Percentiles rank a stretch among this genome's conserved stretches.
These are phyloP conservation scores for Alloascoidea hylecoeti DNA, from an alignment of 805 yeast genomes.

Conservation along the genomic window DNA sequence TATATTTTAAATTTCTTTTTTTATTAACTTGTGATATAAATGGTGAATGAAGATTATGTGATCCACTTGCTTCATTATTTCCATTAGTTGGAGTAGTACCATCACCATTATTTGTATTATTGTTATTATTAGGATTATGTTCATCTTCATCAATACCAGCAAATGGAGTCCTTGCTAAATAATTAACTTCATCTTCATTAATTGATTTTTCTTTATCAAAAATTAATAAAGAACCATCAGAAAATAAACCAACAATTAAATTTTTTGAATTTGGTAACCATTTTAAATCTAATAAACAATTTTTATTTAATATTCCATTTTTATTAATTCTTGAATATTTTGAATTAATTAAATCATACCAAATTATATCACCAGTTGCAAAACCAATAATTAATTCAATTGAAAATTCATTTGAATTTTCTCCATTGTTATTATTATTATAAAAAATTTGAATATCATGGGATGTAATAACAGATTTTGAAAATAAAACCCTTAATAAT, in stretches of 20 bases:
- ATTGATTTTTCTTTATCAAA: slow-evolving; percentile 39
- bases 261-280: slow-evolving; percentile 32
- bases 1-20: slow-evolving; percentile 11
- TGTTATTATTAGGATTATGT: slow-evolving; percentile 9
- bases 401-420: slow-evolving; percentile 10
- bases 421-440: too few relatives aligned
- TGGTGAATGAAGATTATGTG: too few relatives aligned
- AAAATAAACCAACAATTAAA: slow-evolving; percentile 39
- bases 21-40: slow-evolving; percentile 10
- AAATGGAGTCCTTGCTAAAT: not conserved
- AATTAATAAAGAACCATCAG: slow-evolving; percentile 45
- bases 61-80: slow-evolving; percentile 14
- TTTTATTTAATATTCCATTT: slow-evolving; percentile 25
- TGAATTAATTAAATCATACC: slow-evolving; percentile 39
- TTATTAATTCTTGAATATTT: slow-evolving; percentile 39
- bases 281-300: slow-evolving; percentile 27
- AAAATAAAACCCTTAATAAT: slow-evolving; percentile 19
- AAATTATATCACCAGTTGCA: slow-evolving; percentile 50
- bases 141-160: slow-evolving; percentile 4
- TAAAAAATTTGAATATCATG: slow-evolving; percentile 21
- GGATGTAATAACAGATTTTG: slow-evolving; percentile 23
- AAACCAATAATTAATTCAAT: slow-evolving; percentile 47
- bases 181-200: slow-evolving; percentile 14
- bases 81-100: slow-evolving; percentile 17
- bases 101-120: slow-evolving; percentile 18